A percentile compares a stretch with the other conserved stretches of the same genome.
Conservation (phyloP, 2,329 filamentous ascomycete species). For the Talaromyces sp. region DNA sequence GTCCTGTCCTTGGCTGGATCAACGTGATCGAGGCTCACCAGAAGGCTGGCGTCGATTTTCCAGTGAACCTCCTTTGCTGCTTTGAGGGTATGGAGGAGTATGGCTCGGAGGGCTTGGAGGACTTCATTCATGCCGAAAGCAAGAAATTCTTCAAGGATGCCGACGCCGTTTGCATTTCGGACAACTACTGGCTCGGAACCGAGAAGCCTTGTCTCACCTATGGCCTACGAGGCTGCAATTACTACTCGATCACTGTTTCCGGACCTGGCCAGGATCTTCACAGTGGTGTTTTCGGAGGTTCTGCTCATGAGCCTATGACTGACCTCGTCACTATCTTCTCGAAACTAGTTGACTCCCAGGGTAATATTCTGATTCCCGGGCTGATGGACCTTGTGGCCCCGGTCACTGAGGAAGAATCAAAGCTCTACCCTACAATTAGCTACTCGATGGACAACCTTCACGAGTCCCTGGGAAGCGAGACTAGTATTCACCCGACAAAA, state of each 20-base stretch:
- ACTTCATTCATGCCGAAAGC: constrained; percentile 85
- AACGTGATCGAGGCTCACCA: constrained; percentile 98
- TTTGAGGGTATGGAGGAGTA: constrained; percentile 99
- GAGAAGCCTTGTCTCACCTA: constrained; percentile 98
- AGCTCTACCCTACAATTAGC: constrained; percentile 80
- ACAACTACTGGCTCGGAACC: constrained; percentile 99
- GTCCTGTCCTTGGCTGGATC: constrained; percentile 92
- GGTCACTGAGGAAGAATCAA: constrained; percentile 77
- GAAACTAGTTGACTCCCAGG: constrained; percentile 79
- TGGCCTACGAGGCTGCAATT: constrained; percentile 93
- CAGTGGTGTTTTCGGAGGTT: constrained; percentile 94
- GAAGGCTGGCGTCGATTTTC: constrained; percentile 88
- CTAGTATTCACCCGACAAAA: constrained; percentile 81
- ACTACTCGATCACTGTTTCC: constrained; percentile 87
- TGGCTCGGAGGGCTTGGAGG: constrained; percentile 91
- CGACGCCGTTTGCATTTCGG: constrained; percentile 95
- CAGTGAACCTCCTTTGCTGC: constrained; percentile 97
- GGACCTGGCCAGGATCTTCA: constrained; percentile 92
- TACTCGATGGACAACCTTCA: constrained; percentile 97
- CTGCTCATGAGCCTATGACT: constrained; percentile 97
- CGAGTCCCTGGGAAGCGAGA: constrained; percentile 84
- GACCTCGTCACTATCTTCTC: constrained; percentile 79
- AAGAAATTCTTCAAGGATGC: constrained; percentile 93
- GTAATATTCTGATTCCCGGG: constrained; percentile 91
- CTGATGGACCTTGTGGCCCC: constrained; percentile 90